Base-by-base conservation (phyloP, 2,329 filamentous ascomycete genomes). In the Scleromitrula shiraiana region DNA sequence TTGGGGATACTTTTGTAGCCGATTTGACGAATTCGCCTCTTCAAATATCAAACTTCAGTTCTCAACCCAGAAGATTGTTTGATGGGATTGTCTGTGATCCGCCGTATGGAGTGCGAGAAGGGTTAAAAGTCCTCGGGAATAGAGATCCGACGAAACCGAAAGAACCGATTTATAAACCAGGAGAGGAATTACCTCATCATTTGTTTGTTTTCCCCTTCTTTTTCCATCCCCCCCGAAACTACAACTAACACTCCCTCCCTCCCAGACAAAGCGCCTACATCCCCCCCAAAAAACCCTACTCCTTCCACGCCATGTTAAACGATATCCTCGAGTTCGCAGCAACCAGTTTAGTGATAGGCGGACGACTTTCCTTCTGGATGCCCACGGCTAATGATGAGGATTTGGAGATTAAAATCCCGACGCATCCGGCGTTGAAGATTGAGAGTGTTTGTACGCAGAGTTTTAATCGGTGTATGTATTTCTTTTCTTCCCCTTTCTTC, bases 41-140 rank as follows among this genome's bases (percentile, higher is more conserved):
- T n/a, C n/a, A n/a, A n/a, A n/a, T n/a, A n/a, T n/a, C n/a, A n/a
- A n/a, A n/a, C n/a, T n/a, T n/a, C n/a, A n/a, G n/a, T n/a, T n/a
- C n/a, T n/a, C n/a, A n/a, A n/a, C n/a, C n/a, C n/a, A n/a, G n/a
- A n/a, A n/a, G 66, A 42, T 76, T 83, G 55, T 80, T 97, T 50
- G 90, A 98, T 65, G 90, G 88, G 4, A 95, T 98, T 50, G 74
- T 97, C 6, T 97, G 90, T 60, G 93, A 98, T 68, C 93, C 93
- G 15, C 93, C 93, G 0, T 98, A 98, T 62, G 93, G 93, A 2
- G 89, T 98, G 5, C 77, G 93, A 40, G 93, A 98, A 66, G 93
- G 93, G 0, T 67, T 97, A 51, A 86, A 86, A 60, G 91, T 98
- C 2, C 73, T 98, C 0, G 93, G 93, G 1, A 76, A 79, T 46